phyloP scores from a whole-genome alignment of 352 stramenopile species.

The Globisporangium irregulare region DNA sequence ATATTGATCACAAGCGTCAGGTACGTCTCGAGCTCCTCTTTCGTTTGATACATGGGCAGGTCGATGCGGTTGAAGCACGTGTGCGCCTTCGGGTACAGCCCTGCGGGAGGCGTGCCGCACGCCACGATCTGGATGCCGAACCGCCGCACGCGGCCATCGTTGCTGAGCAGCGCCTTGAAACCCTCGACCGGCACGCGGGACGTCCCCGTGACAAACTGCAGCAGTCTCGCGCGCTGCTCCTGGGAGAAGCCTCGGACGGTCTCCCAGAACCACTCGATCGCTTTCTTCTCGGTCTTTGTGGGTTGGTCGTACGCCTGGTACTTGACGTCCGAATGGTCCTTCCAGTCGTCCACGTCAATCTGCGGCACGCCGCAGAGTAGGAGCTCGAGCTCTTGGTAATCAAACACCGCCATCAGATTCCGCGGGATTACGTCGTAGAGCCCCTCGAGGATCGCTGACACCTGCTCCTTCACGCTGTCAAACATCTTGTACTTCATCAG shows the following conservation, averaged over 20 bases:
- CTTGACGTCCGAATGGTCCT: slow-evolving; percentile 76
- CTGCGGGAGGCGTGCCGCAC: slow-evolving; percentile 63
- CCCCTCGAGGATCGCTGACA: slow-evolving; percentile 88
- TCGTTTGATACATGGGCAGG: slow-evolving; percentile 70
- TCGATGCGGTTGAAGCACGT: slow-evolving; percentile 90
- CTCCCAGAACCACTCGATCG: slow-evolving; percentile 91
- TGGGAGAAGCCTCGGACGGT: slow-evolving; percentile 73
- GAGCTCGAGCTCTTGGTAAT: slow-evolving; percentile 95
- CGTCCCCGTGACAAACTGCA: slow-evolving; percentile 91
- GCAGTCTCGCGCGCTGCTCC: slow-evolving; percentile 79
- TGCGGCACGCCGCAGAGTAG: slow-evolving; percentile 89
- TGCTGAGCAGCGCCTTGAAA: slow-evolving; percentile 88
- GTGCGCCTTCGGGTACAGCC: slow-evolving; percentile 81
- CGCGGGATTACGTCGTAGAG: slow-evolving; percentile 91
- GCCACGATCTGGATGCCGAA: slow-evolving; percentile 97
- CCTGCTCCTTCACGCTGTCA: slow-evolving; percentile 87
- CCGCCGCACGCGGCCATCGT: slow-evolving; percentile 85
- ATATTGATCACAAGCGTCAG: slow-evolving; percentile 97
- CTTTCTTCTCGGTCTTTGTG: slow-evolving; percentile 48
- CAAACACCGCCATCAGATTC: slow-evolving; percentile 88
- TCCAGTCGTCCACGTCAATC: slow-evolving; percentile 91
- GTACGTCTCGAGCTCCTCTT: slow-evolving; percentile 91
- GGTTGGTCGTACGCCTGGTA: slow-evolving; percentile 73
- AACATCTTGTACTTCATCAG: slow-evolving; percentile 94
- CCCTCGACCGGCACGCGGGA: slow-evolving; percentile 92